These are phyloP conservation scores for Phytophthora kernoviae DNA, from an alignment of 352 stramenopile species.

Conservation along the genomic window DNA sequence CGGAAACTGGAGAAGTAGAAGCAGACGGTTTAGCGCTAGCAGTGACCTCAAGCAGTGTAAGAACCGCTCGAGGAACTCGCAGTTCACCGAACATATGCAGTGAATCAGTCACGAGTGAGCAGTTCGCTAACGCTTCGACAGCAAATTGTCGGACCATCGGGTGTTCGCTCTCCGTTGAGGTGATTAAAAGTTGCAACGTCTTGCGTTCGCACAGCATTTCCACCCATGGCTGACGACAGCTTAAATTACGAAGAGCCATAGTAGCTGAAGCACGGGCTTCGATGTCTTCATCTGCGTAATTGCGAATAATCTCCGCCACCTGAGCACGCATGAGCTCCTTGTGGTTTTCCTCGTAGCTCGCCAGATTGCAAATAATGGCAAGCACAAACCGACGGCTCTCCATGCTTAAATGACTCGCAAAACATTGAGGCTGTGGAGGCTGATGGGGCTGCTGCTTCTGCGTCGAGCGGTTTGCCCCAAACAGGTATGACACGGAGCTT, in stretches of 20 bases:
- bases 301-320: slow-evolving; percentile 69
- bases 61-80: slow-evolving; percentile 51
- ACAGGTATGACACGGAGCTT: slow-evolving; percentile 17
- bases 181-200: slow-evolving; percentile 62
- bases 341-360: slow-evolving; percentile 78
- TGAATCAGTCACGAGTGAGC: slow-evolving; percentile 75
- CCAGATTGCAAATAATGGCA: slow-evolving; percentile 79
- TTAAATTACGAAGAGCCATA: slow-evolving; percentile 81
- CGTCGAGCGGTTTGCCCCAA: slow-evolving; percentile 1
- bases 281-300: slow-evolving; percentile 70
- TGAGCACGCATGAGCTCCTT: slow-evolving; percentile 81
- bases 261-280: slow-evolving; percentile 71
- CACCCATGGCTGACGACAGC: slow-evolving; percentile 71
- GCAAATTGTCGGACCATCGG: slow-evolving; percentile 65
- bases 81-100: slow-evolving; percentile 76
- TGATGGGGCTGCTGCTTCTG: slow-evolving; percentile 4
- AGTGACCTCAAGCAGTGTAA: slow-evolving; percentile 53
- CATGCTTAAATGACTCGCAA: slow-evolving; percentile 25
- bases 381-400: slow-evolving; percentile 65
- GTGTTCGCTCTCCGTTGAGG: slow-evolving; percentile 58
- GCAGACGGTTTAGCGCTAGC: slow-evolving; percentile 7
- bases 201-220: slow-evolving; percentile 83
- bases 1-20: not conserved
- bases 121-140: slow-evolving; percentile 73
- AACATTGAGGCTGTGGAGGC: slow-evolving; percentile 7